Base-by-base conservation (phyloP, 2,329 filamentous ascomycete species). In the Colletotrichum echinochloae region DNA sequence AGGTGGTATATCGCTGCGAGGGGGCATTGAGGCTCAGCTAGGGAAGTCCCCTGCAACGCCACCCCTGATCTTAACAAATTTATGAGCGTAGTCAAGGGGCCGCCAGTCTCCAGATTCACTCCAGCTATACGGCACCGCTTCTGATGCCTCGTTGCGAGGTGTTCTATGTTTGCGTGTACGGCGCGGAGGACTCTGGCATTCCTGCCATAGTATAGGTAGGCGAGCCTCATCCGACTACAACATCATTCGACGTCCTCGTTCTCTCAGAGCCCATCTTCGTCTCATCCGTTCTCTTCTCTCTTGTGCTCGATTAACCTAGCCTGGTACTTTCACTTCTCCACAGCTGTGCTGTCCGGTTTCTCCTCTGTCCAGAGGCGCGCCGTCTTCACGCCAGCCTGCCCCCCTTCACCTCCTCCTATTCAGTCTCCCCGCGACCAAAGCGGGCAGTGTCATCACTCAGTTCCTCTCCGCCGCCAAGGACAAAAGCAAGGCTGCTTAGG, bases 321-420 rank as follows among this genome's bases (percentile, higher is more conserved):
- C n/a, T 41, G 26, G 41, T 44, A 64, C 26, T 49, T 37, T 51
- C 23, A 52, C 44, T 49, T 61, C 56, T n/a, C 26, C 48, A 60
- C 63, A 61, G 66, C 66, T 61, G 62, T 56, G 62, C 67, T 70
- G 67, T 70, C 35, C 30, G 39, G 39, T 55, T 66, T 55, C 55
- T n/a, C 33, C 28, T n/a, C 61, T 44, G 54, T 75, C 20, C 74
- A 68, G 61, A 72, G 61, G 72, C 74, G 74, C 35, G 37, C 75
- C 9, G 79, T 81, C 30, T 78, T 83, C 55, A 74, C 76, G 30
- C 64, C 74, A 56, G 73, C 30, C 8, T 11, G n/a, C 5, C 30
- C 16, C 41, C 6, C 28, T n/a, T 16, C 8, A 2, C 6, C 35
- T 26, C 4, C 18, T 39, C 18, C 28, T 20, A 18, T 37, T 37